These are phyloP conservation scores for Galeopsis tetrahit DNA, from an alignment of 257 asterid species.

Conservation along the genomic window DNA sequence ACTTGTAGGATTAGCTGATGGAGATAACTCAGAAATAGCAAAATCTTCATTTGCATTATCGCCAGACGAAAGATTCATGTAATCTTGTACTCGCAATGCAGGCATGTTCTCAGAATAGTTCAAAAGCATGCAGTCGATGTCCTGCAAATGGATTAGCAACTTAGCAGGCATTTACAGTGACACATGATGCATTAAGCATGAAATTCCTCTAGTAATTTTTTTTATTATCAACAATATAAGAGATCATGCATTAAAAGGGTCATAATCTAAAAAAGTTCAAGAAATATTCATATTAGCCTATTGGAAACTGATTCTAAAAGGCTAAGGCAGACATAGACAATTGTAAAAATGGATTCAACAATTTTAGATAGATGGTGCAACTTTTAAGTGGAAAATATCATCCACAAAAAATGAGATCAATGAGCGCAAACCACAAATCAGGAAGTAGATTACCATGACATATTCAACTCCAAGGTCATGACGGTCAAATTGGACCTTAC, in stretches of 20 bases:
- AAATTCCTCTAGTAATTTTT: not conserved
- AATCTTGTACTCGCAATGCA: constrained; percentile 56
- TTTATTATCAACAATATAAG: not conserved
- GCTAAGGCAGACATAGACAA: not conserved
- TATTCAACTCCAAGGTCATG: constrained; percentile 94
- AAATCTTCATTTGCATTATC: constrained; percentile 49
- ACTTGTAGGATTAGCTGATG: constrained; percentile 50
- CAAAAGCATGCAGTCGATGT: constrained; percentile 93
- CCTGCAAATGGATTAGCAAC: constrained; percentile 51
- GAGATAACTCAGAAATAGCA: constrained; percentile 52
- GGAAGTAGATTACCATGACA: constrained; percentile 68
- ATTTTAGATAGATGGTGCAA: not conserved
- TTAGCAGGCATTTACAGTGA: constrained; percentile 1
- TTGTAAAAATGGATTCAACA: not conserved
- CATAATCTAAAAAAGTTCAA: not conserved
- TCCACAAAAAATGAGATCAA: constrained; percentile 21
- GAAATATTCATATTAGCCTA: constrained; percentile 11
- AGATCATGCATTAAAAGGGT: constrained; percentile 16
- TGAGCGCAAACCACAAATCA: not conserved
- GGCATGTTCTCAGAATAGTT: constrained; percentile 81
- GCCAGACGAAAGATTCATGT: constrained; percentile 47
- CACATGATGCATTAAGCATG: constrained; percentile 16
- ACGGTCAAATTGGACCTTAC: constrained; percentile 87
- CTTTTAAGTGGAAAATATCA: constrained; percentile 21
- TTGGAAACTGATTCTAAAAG: constrained; percentile 22